Conservation (phyloP, 2,329 filamentous ascomycete species). For the Pseudogymnoascus sp. region DNA sequence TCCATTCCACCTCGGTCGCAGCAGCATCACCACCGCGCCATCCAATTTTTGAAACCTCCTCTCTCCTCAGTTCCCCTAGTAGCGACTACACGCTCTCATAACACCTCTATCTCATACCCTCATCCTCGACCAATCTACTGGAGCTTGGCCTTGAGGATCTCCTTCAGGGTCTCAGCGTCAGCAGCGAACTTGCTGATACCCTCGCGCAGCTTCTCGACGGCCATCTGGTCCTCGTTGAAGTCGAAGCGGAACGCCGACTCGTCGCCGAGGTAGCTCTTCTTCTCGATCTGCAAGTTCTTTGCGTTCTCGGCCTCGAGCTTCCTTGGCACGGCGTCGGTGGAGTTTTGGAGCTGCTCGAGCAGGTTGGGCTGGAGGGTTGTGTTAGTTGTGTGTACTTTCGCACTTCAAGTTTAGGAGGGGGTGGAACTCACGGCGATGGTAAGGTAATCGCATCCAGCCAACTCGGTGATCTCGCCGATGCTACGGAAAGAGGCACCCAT, state of each 20-base stretch:
- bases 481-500: slow-evolving; percentile 99
- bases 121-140: background rate
- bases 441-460: slow-evolving; percentile 96
- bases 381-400: background rate
- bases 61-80: background rate
- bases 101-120: background rate
- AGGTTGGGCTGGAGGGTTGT: slow-evolving; percentile 62
- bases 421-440: slow-evolving; percentile 74
- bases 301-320: slow-evolving; percentile 75
- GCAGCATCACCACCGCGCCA: background rate
- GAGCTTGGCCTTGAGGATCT: slow-evolving; percentile 75
- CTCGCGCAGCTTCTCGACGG: slow-evolving; percentile 96
- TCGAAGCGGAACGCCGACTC: slow-evolving; percentile 93
- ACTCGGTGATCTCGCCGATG: slow-evolving; percentile 92
- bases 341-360: slow-evolving; percentile 89
- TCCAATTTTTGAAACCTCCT: background rate
- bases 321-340: slow-evolving; percentile 70
- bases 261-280: slow-evolving; percentile 83
- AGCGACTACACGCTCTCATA: background rate
- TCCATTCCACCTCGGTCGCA: background rate
- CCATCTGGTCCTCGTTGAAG: slow-evolving; percentile 99
- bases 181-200: slow-evolving; percentile 99
- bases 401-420: background rate
- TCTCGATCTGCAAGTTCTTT: slow-evolving; percentile 63
- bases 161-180: slow-evolving; percentile 89